A percentile compares a stretch with the other conserved stretches of the same genome.
Evolutionary conservation across 805 yeast species (phyloP).

Genomic region (Metschnikowia kunwiensis): DNA sequence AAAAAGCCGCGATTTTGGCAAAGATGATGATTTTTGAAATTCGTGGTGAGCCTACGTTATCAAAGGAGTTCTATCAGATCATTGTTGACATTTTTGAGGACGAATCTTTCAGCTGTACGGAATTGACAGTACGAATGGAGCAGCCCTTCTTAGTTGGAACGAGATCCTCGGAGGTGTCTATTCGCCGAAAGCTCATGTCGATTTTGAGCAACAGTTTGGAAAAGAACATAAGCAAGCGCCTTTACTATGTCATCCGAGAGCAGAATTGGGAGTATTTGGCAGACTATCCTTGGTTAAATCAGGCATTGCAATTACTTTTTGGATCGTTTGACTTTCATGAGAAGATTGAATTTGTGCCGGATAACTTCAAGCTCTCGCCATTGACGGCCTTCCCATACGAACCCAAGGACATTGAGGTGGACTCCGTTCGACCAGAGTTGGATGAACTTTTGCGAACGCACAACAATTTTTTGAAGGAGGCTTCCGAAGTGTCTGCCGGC

Average conservation of each 20-base stretch:
- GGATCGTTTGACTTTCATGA: constrained; percentile 65
- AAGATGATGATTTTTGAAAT: constrained; percentile 93
- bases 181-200: constrained; percentile 73
- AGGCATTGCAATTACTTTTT: constrained; percentile 81
- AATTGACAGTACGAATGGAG: constrained; percentile 90
- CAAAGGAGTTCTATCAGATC: constrained; percentile 78
- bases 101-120: constrained; percentile 73
- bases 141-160: constrained; percentile 96
- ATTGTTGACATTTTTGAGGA: constrained; percentile 86
- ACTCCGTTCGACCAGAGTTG: constrained; percentile 22
- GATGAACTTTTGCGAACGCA: constrained; percentile 26
- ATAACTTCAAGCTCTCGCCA: constrained; percentile 53
- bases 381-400: constrained; percentile 40
- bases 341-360: constrained; percentile 42
- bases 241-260: constrained; percentile 84
- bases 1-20: constrained; percentile 87
- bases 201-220: constrained; percentile 79
- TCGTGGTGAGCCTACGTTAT: constrained; percentile 75
- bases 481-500: constrained; percentile 44
- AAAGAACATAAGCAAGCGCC: constrained; percentile 68
- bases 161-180: constrained; percentile 67
- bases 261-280: constrained; percentile 97
- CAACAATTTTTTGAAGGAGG: constrained; percentile 27
- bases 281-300: constrained; percentile 92
- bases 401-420: constrained; percentile 21